phyloP scores from a whole-genome alignment of 768 basidiomycete genomes.

The Gloeophyllum trabeum region DNA sequence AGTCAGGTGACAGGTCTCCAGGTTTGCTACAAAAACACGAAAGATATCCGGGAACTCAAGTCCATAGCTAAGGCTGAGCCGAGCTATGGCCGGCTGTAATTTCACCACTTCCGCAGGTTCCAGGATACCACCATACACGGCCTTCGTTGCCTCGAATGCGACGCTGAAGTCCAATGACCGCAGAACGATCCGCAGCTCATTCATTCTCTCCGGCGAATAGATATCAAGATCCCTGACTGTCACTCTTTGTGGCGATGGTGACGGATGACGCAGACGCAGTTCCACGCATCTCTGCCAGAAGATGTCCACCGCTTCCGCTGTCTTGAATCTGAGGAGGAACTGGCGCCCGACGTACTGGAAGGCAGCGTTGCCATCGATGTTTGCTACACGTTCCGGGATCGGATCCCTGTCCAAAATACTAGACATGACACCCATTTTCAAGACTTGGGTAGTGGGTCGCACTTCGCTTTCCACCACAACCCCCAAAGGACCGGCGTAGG shows the following conservation, averaged over 20 bases:
- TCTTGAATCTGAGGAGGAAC: neutral
- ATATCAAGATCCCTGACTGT: neutral
- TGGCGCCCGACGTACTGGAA: neutral
- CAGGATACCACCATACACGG: neutral
- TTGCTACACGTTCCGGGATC: too few species aligned
- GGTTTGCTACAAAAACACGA: neutral
- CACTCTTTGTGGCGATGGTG: neutral
- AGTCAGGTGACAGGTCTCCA: too few species aligned
- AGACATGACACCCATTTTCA: too few species aligned
- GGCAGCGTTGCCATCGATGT: too few species aligned
- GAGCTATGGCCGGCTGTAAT: neutral
- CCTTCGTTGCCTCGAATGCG: neutral
- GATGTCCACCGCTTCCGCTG: neutral
- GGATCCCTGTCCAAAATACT: too few species aligned
- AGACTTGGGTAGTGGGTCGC: too few species aligned
- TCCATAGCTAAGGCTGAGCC: neutral
- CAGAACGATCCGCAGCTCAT: neutral
- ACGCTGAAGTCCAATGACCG: neutral
- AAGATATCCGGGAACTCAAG: neutral
- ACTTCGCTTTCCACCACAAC: too few species aligned
- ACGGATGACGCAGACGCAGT: neutral
- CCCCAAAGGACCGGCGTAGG: too few species aligned
- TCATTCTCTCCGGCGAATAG: neutral
- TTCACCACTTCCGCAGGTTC: neutral
- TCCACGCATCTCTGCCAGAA: neutral